phyloP scores from a whole-genome alignment of 164 flowering plant species.

The Brasenia schreberi region DNA sequence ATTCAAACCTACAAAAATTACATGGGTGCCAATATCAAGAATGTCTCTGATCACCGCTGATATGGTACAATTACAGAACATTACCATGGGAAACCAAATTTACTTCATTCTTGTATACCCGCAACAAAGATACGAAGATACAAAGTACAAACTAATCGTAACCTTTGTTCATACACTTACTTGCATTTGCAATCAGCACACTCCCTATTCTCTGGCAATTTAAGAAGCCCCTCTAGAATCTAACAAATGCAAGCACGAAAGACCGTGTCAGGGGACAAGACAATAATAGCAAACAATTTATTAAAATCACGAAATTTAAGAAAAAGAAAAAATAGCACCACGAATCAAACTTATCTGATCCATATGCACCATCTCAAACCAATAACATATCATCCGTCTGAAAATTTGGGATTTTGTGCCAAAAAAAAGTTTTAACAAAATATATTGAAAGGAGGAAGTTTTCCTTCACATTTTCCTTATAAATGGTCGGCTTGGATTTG shows the following conservation, averaged over 20 bases:
- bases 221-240: constrained; percentile 50
- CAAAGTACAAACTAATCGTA: neutral
- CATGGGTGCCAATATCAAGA: too few relatives aligned
- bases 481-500: too few relatives aligned
- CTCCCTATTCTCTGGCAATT: constrained; percentile 58
- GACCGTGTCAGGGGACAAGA: neutral
- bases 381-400: too few relatives aligned
- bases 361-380: neutral
- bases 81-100: neutral
- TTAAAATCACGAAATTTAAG: neutral
- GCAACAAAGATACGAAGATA: neutral
- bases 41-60: too few relatives aligned
- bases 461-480: too few relatives aligned
- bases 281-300: too few relatives aligned
- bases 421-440: too few relatives aligned
- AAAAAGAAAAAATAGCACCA: neutral
- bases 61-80: neutral
- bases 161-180: constrained; percentile 17
- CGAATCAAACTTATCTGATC: neutral
- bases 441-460: too few relatives aligned
- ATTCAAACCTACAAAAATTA: too few relatives aligned
- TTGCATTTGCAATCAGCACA: constrained; percentile 64
- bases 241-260: constrained; percentile 11
- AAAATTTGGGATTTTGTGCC: too few relatives aligned
- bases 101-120: neutral